Evolutionary conservation across 805 yeast species (phyloP), one percentile per base, ranked within the genome.

Genomic region (Candida boleticola): DNA sequence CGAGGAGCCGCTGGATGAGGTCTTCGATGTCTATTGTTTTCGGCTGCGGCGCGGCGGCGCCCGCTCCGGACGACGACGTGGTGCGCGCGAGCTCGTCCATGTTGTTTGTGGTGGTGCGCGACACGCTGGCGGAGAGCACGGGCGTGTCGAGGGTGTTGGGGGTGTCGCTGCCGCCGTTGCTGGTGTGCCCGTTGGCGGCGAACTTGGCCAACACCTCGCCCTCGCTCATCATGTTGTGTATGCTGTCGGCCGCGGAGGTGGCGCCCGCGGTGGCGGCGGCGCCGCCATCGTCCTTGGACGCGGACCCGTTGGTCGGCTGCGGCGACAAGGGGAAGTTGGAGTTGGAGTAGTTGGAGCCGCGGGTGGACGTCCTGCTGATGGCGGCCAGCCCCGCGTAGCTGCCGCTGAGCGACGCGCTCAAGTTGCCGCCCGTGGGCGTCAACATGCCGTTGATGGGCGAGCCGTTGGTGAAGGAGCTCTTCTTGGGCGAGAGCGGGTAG

Each of bases 1-100:
- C 98, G 48, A 93, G 73, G 49, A 93, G 73, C 52, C 95, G 73
- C 67, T 90, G 97, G 46, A 93, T 93, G 37, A 88, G 72, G 56
- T 88, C 95, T 64, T 93, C 99, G 36, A 93, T 76, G 59, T 90
- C 75, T 29, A 68, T 61, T 35, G 52, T 42, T 19, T 35, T 36
- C 2, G 50, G 29, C 26, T 7, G 10, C 27, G 42, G 41, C 9
- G 50, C 41, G 19, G 50, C 27, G 10, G 27, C 27, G 27, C 27
- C 27, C 7, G 27, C 27, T 7, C 27, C 27, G 27, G 10, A 7
- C 10, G 10, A 7, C 11, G 27, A 7, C 11, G 27, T 11, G 27
- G 11, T 11, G 11, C 11, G 7, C 10, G 10, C 27, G 11, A 7
- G 10, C 11, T 23, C 27, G n/a, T n/a, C n/a, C n/a, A n/a, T n/a